These are phyloP conservation scores for Vaccinium vitisidaea DNA, from an alignment of 148 eudicot genomes.

Conservation along the genomic window DNA sequence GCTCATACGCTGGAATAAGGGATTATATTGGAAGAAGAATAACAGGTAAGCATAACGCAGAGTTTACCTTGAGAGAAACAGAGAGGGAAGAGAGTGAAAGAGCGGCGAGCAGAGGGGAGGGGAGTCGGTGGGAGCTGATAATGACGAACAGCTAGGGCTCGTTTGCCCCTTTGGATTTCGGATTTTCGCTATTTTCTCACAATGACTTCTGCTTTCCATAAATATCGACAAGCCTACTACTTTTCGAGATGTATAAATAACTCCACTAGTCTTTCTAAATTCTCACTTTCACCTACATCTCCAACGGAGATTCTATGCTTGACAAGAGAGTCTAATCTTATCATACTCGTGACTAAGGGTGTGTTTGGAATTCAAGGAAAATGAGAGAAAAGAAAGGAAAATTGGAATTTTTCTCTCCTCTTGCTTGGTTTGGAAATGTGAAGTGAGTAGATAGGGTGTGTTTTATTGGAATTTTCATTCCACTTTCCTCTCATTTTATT, in stretches of 20 bases:
- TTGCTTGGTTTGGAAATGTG: too few species aligned
- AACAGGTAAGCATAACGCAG: background rate
- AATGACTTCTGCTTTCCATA: background rate
- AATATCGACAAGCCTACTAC: background rate
- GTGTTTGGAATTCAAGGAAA: too few species aligned
- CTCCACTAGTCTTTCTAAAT: background rate
- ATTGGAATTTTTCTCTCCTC: too few species aligned
- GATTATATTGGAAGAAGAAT: background rate
- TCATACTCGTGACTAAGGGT: too few species aligned
- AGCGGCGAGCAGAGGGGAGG: background rate
- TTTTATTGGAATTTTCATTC: too few species aligned
- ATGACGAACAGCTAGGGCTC: slow-evolving; percentile 3
- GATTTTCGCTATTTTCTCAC: background rate
- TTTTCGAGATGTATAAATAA: background rate
- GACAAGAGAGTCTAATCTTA: too few species aligned
- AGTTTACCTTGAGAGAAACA: background rate
- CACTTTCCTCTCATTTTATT: too few species aligned
- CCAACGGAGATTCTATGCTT: too few species aligned
- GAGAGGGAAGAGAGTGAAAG: background rate
- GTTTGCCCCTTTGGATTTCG: background rate
- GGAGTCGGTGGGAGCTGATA: background rate
- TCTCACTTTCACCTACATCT: background rate
- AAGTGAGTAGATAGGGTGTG: too few species aligned
- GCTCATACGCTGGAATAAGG: background rate
- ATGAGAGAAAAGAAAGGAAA: too few species aligned